Conservation (phyloP, 805 yeast genomes). For the Candida sithepensis region DNA sequence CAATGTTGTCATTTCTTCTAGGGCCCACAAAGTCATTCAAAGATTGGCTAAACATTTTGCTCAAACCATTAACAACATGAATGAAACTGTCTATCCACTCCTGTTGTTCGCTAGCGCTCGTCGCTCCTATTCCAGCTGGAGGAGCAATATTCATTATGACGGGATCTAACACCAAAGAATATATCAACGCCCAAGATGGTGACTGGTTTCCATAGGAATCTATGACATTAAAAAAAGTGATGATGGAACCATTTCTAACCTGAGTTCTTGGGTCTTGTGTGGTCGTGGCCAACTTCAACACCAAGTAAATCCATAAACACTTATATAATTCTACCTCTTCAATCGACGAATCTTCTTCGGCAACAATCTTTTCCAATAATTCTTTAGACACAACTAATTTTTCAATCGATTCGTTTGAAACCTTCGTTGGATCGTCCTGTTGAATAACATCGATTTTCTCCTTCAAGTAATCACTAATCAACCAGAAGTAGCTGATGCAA, state of each 20-base stretch:
- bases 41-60: slow-evolving; percentile 55
- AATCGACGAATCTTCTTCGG: slow-evolving; percentile 8
- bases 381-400: slow-evolving; percentile 17
- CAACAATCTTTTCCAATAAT: slow-evolving; percentile 16
- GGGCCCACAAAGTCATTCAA: slow-evolving; percentile 34
- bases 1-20: slow-evolving; percentile 13
- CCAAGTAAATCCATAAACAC: slow-evolving; percentile 60
- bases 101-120: slow-evolving; percentile 8
- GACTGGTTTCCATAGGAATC: slow-evolving; percentile 63
- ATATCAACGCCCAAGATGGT: slow-evolving; percentile 68
- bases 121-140: slow-evolving; percentile 2
- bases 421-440: not conserved
- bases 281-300: slow-evolving; percentile 58
- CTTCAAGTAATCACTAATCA: slow-evolving; percentile 73
- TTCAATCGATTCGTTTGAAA: slow-evolving; percentile 12
- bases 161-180: slow-evolving; percentile 55
- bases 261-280: slow-evolving; percentile 67
- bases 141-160: slow-evolving; percentile 34
- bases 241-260: slow-evolving; percentile 85
- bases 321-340: slow-evolving; percentile 29
- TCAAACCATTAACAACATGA: slow-evolving; percentile 62
- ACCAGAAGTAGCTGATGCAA: slow-evolving; percentile 89
- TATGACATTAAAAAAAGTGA: slow-evolving; percentile 79
- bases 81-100: slow-evolving; percentile 62
- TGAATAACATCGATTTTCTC: slow-evolving; percentile 24